Evolutionary conservation across 2,329 filamentous ascomycete genomes (phyloP).

Genomic region (Trichoderma afroharzianum): DNA sequence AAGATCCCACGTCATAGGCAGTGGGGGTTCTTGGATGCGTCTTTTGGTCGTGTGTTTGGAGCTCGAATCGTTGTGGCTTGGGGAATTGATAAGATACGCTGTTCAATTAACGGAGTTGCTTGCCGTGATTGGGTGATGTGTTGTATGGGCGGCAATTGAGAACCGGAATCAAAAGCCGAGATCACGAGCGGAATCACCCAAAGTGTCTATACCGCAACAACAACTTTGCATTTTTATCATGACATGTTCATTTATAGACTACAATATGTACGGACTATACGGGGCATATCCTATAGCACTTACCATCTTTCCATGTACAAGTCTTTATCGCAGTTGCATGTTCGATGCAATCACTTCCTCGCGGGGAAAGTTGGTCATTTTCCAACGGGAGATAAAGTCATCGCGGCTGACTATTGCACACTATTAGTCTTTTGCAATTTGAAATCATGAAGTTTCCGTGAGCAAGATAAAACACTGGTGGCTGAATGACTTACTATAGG

Average conservation of each 20-base stretch:
- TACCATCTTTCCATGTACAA: neutral
- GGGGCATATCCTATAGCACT: neutral
- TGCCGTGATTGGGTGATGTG: neutral
- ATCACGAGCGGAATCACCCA: neutral
- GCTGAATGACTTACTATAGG: conserved; percentile 64
- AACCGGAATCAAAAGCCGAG: neutral
- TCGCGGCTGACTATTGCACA: conserved; percentile 64
- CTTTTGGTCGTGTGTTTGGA: neutral
- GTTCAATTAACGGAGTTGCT: neutral
- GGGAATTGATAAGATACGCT: neutral
- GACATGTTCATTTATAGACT: neutral
- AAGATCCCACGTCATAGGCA: conserved; percentile 15
- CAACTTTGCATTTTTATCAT: no score
- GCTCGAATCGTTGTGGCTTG: neutral
- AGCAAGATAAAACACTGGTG: neutral
- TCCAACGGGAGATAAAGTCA: conserved; percentile 74
- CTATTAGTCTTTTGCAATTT: neutral
- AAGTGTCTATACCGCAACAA: neutral
- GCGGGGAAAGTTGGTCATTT: conserved; percentile 63
- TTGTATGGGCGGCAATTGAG: neutral
- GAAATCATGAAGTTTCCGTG: neutral
- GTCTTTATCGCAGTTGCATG: conserved; percentile 27
- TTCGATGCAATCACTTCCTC: conserved; percentile 41
- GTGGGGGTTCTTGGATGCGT: neutral
- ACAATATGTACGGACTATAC: neutral